phyloP scores from a whole-genome alignment of 1,139 yeast genomes.

The Yamadazyma aaseri region DNA sequence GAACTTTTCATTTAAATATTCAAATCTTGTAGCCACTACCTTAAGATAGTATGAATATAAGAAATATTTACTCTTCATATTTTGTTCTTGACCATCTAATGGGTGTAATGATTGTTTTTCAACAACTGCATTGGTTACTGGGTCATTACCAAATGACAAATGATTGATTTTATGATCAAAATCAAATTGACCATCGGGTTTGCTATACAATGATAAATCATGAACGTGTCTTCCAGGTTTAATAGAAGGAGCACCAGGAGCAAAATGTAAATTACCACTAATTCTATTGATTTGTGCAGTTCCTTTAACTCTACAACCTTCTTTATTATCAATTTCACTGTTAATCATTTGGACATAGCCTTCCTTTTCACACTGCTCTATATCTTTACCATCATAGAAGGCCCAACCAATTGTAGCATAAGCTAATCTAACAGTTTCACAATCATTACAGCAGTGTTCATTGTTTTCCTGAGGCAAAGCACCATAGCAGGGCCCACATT shows the following conservation, averaged over 20 bases:
- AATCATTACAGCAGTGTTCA: constrained; percentile 77
- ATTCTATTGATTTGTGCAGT: constrained; percentile 78
- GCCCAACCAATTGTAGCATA: constrained; percentile 83
- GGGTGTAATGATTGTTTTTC: constrained; percentile 57
- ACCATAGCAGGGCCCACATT: constrained; percentile 93
- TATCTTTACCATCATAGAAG: constrained; percentile 80
- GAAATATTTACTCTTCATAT: constrained; percentile 51
- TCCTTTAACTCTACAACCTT: constrained; percentile 89
- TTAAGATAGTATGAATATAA: constrained; percentile 77
- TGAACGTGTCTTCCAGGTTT: constrained; percentile 67
- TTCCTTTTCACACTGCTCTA: constrained; percentile 87
- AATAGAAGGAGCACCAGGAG: constrained; percentile 79
- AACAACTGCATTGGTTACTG: constrained; percentile 23
- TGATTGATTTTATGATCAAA: constrained; percentile 78
- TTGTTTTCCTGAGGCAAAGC: constrained; percentile 64
- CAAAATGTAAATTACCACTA: constrained; percentile 89
- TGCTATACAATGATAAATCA: constrained; percentile 71
- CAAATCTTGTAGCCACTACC: constrained; percentile 88
- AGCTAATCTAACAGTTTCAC: constrained; percentile 78
- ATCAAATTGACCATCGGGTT: constrained; percentile 52
- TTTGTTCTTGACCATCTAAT: constrained; percentile 52
- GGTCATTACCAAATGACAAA: constrained; percentile 76
- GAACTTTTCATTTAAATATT: constrained; percentile 45
- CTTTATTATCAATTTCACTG: constrained; percentile 52
- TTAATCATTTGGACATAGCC: constrained; percentile 69